phyloP scores from a whole-genome alignment of 2,329 filamentous ascomycete species.

The Cytospora chrysosperma region DNA sequence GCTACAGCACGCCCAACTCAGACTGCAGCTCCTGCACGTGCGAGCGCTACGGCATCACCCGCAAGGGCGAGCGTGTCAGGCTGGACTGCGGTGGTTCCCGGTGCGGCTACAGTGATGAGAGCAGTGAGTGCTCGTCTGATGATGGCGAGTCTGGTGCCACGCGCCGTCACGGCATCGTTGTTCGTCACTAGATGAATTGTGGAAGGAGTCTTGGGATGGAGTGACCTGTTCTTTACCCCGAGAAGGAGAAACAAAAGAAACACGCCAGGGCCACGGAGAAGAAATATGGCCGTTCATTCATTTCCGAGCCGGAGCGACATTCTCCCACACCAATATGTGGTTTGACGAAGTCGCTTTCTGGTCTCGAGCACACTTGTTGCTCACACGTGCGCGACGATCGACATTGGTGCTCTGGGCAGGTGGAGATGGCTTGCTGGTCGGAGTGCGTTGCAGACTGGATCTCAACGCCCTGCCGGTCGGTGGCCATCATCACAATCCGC shows the following conservation, averaged over 20 bases:
- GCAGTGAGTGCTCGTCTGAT: constrained; percentile 68
- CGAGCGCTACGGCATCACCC: constrained; percentile 95
- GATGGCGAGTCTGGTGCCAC: constrained; percentile 57
- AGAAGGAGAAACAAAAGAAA: constrained; percentile 26
- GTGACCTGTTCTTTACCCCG: constrained; percentile 32
- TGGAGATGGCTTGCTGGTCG: constrained; percentile 25
- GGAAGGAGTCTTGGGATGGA: constrained; percentile 24
- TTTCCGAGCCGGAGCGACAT: constrained; percentile 31
- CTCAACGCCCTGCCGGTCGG: background rate
- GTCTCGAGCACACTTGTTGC: constrained; percentile 33
- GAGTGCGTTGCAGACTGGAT: constrained; percentile 21
- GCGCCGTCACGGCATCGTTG: constrained; percentile 64
- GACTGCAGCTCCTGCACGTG: constrained; percentile 83
- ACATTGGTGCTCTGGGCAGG: constrained; percentile 34
- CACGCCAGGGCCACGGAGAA: constrained; percentile 27
- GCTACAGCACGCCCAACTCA: constrained; percentile 76
- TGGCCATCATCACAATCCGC: background rate
- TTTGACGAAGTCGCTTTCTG: constrained; percentile 27
- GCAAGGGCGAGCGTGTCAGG: constrained; percentile 89
- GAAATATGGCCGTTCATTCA: constrained; percentile 33
- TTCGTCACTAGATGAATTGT: constrained; percentile 38
- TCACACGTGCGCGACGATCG: constrained; percentile 31
- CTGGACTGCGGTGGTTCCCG: constrained; percentile 89
- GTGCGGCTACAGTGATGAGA: constrained; percentile 78
- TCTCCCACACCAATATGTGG: constrained; percentile 24